Conservation (phyloP, 116 monocot genomes). For the Thalassia testudinum region DNA sequence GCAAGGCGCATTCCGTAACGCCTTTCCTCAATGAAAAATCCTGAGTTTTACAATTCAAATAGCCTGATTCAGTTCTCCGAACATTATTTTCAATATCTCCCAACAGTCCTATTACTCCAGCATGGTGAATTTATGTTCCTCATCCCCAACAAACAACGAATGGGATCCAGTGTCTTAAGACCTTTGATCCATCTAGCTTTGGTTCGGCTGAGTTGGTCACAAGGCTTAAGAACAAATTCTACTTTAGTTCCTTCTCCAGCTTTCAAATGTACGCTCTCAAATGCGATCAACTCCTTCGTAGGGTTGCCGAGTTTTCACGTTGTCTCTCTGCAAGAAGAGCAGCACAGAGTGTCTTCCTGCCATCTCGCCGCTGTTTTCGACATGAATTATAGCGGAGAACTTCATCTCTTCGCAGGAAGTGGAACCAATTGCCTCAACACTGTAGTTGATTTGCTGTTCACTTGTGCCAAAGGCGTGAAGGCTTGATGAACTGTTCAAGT, state of each 20-base stretch:
- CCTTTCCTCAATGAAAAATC: too few species aligned
- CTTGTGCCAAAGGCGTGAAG: background rate
- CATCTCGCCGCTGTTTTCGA: slow-evolving; percentile 49
- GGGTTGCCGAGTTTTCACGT: slow-evolving; percentile 17
- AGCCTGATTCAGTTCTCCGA: too few species aligned
- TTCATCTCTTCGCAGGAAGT: slow-evolving; percentile 25
- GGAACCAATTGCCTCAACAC: slow-evolving; percentile 8
- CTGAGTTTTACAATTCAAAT: too few species aligned
- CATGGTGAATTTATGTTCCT: too few species aligned
- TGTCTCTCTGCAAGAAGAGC: slow-evolving; percentile 33
- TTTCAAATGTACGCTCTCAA: slow-evolving; percentile 27
- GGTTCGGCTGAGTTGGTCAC: slow-evolving; percentile 53
- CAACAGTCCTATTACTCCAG: too few species aligned
- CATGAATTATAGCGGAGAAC: slow-evolving; percentile 32
- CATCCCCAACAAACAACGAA: slow-evolving; percentile 32
- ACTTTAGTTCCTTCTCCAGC: slow-evolving; percentile 8
- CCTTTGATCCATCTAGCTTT: slow-evolving; percentile 33
- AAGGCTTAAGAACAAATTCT: slow-evolving; percentile 45
- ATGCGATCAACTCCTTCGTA: slow-evolving; percentile 64
- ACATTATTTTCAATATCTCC: too few species aligned
- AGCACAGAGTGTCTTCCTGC: slow-evolving; percentile 43
- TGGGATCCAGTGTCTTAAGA: slow-evolving; percentile 46
- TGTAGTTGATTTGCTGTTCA: slow-evolving; percentile 16
- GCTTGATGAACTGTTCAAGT: slow-evolving; percentile 8
- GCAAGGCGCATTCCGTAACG: too few species aligned